A percentile compares a stretch with the other conserved stretches of the same genome.
phyloP scores from a whole-genome alignment of 75 land plant genomes.

The Chamaecyparis obtusa region DNA sequence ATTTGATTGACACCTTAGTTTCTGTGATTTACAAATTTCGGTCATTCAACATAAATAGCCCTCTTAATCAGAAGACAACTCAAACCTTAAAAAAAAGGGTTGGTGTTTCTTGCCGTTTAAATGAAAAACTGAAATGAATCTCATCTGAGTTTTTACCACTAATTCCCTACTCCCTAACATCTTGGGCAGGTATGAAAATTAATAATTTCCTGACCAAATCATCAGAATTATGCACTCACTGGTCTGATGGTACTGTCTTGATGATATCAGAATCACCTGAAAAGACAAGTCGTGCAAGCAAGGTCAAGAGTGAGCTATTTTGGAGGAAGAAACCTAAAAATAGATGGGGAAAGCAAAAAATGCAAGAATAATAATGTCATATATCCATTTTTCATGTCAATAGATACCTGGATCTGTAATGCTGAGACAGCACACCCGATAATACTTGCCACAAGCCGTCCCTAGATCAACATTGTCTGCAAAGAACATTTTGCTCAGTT shows the following conservation, averaged over 20 bases:
- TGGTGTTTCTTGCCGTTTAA: neutral
- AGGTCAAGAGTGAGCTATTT: neutral
- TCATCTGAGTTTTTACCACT: neutral
- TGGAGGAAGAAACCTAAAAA: neutral
- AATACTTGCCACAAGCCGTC: slow-evolving; percentile 81
- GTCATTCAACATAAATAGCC: neutral
- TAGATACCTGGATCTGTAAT: slow-evolving; percentile 59
- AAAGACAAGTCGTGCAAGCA: neutral
- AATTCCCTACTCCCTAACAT: neutral
- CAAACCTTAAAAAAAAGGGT: neutral
- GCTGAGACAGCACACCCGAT: slow-evolving; percentile 66
- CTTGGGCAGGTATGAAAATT: neutral
- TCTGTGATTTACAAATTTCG: neutral
- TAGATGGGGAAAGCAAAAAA: neutral
- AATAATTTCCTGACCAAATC: neutral
- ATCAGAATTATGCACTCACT: neutral
- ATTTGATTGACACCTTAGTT: neutral
- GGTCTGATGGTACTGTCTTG: slow-evolving; percentile 27
- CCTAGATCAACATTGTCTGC: slow-evolving; percentile 82
- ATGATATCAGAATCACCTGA: slow-evolving; percentile 40
- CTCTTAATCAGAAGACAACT: neutral
- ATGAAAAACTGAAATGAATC: neutral
- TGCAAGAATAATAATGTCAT: neutral
- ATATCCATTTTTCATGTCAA: neutral
- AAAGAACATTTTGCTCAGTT: neutral